These are phyloP conservation scores for rapeseed (Brassica napus) DNA, from an alignment of 345 rosid species.

Conservation along the genomic window Da-Ae NC_063452.1:1924501-1925000, in stretches of 20 bases:
- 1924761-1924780: neutral
- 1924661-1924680: slow-evolving; percentile 2
- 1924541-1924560: neutral
- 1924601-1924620: neutral
- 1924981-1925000: neutral
- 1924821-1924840: neutral
- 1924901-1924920: neutral
- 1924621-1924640: neutral
- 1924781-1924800: slow-evolving; percentile 16
- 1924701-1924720: slow-evolving; percentile 8
- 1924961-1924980: neutral
- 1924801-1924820: slow-evolving; percentile 2
- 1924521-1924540: neutral
- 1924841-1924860: neutral
- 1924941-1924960: neutral
- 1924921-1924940: slow-evolving; percentile 20
- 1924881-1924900: neutral
- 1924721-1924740: slow-evolving; percentile 11
- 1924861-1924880: neutral
- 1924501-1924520: neutral
- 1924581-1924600: neutral
- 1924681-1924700: neutral
- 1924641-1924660: neutral
- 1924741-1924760: neutral
- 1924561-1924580: neutral